Evolutionary conservation across 1,284 basidiomycete genomes (phyloP).

Genomic region (Blastosporella zonata): DNA sequence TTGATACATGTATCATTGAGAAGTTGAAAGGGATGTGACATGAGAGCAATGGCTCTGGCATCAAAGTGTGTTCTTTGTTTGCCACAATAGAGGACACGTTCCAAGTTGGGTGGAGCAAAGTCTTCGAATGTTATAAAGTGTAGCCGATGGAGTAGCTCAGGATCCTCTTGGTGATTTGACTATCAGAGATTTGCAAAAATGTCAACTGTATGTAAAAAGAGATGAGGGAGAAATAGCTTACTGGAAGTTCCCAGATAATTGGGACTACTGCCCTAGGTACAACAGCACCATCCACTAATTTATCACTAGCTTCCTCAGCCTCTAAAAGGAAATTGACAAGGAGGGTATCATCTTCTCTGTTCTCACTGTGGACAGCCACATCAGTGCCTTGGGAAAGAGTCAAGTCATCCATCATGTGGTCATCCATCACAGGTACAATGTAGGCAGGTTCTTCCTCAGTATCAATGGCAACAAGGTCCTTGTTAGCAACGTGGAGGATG

Average conservation of each 20-base stretch:
- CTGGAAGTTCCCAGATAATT: not conserved
- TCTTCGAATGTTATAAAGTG: not conserved
- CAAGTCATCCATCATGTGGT: not conserved
- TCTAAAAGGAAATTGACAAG: not conserved
- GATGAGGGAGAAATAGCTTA: not conserved
- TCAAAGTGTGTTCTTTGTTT: not conserved
- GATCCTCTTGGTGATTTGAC: not conserved
- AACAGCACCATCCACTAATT: not conserved
- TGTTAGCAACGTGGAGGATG: not conserved
- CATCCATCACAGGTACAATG: not conserved
- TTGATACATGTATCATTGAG: constrained; percentile 12
- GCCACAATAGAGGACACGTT: not conserved
- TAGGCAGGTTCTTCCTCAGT: not conserved
- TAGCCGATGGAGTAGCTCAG: not conserved
- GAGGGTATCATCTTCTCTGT: not conserved
- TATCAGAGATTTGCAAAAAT: not conserved
- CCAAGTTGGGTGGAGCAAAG: not conserved
- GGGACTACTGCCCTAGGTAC: not conserved
- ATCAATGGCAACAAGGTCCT: not conserved
- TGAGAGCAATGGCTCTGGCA: not conserved
- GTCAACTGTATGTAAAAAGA: not conserved
- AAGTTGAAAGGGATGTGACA: not conserved
- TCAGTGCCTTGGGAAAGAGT: not conserved
- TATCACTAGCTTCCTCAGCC: not conserved
- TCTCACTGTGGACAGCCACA: not conserved